Percentiles rank a stretch among this genome's conserved stretches.
Conservation (phyloP, 2,329 filamentous ascomycete species). For the Trichoderma sp. region DNA sequence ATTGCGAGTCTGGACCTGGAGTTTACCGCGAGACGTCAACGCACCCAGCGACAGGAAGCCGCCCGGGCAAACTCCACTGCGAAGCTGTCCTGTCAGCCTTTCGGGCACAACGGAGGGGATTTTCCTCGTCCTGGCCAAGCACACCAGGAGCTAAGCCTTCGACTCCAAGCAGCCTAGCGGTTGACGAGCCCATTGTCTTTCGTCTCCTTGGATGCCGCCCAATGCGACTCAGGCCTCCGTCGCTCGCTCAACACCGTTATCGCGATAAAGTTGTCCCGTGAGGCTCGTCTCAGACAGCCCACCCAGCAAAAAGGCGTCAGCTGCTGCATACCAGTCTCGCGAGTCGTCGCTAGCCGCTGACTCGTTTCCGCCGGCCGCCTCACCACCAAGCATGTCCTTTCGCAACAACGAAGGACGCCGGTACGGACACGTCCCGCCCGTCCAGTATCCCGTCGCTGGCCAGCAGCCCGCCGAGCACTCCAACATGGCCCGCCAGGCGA, state of each 20-base stretch:
- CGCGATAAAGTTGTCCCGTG: constrained; percentile 29
- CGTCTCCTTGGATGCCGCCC: constrained; percentile 1
- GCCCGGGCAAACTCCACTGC: constrained; percentile 3
- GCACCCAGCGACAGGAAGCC: neutral
- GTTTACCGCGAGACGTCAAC: neutral
- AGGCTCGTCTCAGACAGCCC: constrained; percentile 25
- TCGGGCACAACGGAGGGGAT: constrained; percentile 17
- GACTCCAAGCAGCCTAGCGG: neutral
- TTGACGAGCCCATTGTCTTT: neutral
- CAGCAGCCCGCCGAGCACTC: constrained; percentile 38
- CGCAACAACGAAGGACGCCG: constrained; percentile 63
- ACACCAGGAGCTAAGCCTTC: neutral
- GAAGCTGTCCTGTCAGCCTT: constrained; percentile 16
- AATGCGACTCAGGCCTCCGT: constrained; percentile 5
- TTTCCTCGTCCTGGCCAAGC: neutral
- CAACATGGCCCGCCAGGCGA: constrained; percentile 57
- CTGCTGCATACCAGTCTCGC: constrained; percentile 6
- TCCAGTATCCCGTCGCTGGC: constrained; percentile 60
- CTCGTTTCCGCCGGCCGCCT: neutral
- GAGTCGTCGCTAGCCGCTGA: constrained; percentile 13
- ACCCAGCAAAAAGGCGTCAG: constrained; percentile 5
- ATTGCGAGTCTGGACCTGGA: neutral
- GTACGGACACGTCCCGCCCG: constrained; percentile 67
- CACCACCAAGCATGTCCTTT: constrained; percentile 57
- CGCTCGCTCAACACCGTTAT: constrained; percentile 5